Base-by-base conservation (phyloP, 208 protist genomes). In the Leptomonas seymouri region DNA sequence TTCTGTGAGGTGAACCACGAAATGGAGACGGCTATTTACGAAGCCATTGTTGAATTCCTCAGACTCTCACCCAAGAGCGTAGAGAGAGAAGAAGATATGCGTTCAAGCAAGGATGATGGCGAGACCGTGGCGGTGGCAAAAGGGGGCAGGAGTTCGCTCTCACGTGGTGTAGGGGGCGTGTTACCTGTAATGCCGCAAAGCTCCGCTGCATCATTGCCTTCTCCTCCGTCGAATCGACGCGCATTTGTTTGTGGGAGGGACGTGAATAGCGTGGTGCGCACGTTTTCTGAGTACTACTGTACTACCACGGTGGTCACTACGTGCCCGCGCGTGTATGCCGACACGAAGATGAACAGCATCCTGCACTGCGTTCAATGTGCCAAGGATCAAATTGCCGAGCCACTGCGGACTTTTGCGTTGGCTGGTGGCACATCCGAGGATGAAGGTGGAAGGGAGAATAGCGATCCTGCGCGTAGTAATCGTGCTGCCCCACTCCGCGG, bases 1-100 rank as follows among this genome's bases (percentile, higher is more conserved):
- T 85, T 88, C 48, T 78, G 83, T 31, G 83, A 88, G 53, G 80
- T 84, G 18, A 89, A 82, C 30, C 79, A 71, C 23, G 56, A 55
- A 9, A 86, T 89, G 80, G 84, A 84, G 48, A 71, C 75, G 25
- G 80, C 75, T 28, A 84, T 89, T 11, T 84, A 68, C 34, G 31
- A 76, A 27, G 55, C 65, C 6, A 84, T 84, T 42, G 36, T 74
- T 5, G 28, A 51, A 25, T 79, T 83, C 67, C 64, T 87, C 2
- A 51, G 56, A 7, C 67, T 87, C 8, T 58, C 36, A 11, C 18
- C 44, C 44, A 16, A n/a, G 18, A 5, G 44, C 44, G 18, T 6
- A 48, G 44, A 48, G 11, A 16, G 3, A 9, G 34, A 39, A 9
- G 34, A 39, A 39, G 34, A 9, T 3, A 9, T 9, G 34, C 9